Percentiles rank a stretch among this genome's conserved stretches.
These are phyloP conservation scores for Phytophthora agathidicida DNA, from an alignment of 352 stramenopile genomes.

Conservation along the genomic window DNA sequence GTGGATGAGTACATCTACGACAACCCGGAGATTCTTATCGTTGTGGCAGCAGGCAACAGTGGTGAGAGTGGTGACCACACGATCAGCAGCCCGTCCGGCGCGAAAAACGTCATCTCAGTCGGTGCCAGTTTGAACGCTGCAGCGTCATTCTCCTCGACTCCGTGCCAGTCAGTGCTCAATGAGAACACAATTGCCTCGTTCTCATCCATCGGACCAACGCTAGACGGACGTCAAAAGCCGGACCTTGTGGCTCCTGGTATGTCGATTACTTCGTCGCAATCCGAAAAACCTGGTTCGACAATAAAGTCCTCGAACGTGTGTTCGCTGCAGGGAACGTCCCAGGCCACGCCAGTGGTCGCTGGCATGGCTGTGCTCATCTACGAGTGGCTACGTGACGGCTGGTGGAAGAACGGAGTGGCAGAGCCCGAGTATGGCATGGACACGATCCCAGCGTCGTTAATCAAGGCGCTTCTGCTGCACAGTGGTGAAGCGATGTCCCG, in stretches of 20 bases:
- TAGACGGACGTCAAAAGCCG: constrained; percentile 78
- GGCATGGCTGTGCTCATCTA: constrained; percentile 82
- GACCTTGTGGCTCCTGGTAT: constrained; percentile 81
- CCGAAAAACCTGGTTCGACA: constrained; percentile 49
- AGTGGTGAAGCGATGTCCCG: constrained; percentile 67
- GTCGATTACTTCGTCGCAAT: constrained; percentile 70
- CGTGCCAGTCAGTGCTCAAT: constrained; percentile 60
- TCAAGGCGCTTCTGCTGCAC: constrained; percentile 89
- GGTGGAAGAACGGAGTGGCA: constrained; percentile 71
- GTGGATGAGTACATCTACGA: constrained; percentile 81
- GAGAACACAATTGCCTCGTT: constrained; percentile 74
- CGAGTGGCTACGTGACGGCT: constrained; percentile 89
- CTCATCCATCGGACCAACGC: constrained; percentile 68
- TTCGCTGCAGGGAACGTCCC: constrained; percentile 75
- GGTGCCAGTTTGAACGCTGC: constrained; percentile 70
- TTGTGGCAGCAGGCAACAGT: constrained; percentile 86
- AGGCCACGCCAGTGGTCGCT: constrained; percentile 83
- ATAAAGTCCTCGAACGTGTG: constrained; percentile 48
- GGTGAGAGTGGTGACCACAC: constrained; percentile 62
- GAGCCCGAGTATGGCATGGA: constrained; percentile 63
- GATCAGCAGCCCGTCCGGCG: constrained; percentile 70
- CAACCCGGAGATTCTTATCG: constrained; percentile 77
- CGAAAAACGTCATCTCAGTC: constrained; percentile 89
- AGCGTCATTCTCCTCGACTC: constrained; percentile 52
- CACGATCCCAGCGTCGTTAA: constrained; percentile 62